Base-by-base conservation (phyloP, 2,329 filamentous ascomycete genomes). In the Penicillium sp. region DNA sequence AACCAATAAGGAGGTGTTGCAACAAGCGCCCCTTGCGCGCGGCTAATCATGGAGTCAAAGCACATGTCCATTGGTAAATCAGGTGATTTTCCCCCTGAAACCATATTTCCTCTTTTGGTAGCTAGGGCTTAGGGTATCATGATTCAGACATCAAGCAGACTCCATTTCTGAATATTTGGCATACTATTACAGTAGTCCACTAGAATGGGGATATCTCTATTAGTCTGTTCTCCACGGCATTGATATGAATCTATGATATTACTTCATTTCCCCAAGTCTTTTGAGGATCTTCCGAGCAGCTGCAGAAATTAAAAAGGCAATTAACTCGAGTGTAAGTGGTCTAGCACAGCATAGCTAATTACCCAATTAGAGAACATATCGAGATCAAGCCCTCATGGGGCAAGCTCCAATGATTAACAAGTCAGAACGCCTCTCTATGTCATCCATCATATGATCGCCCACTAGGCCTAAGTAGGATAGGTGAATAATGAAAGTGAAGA, bases 21-120 rank as follows among this genome's bases (percentile, higher is more conserved):
- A 68, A 68, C 68, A 73, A 69, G 69, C 71, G 71, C 71, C 65
- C 67, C 69, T 72, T 70, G 65, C 69, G 70, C 71, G 71, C 71
- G 71, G 63, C 63, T 73, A 67, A 49, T 50, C 51, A 57, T 27
- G 44, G 52, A 15, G 22, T 41, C 50, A 29, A 56, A 56, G 18
- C 27, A 35, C 60, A 61, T 61, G 63, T 55, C 41, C 57, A 40
- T 45, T 50, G 15, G 11, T 26, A 25, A 23, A 40, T 49, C 46
- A 49, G 35, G 46, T 49, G 46, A 49, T 20, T 31, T 31, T 11
- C 18, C 50, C 50, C 50, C 50, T 52, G 50, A 52, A 29, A 46
- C 29, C 23, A 25, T 9, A 12, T n/a, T 23, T 27, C 22, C 15
- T 8, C 2, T 33, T 33, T 27, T 2, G 31, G 12, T 20, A 40